Evolutionary conservation across 1,139 yeast species (phyloP), one percentile per base, ranked within the genome.

Genomic region (Kurtzmaniella quercitrusa): DNA sequence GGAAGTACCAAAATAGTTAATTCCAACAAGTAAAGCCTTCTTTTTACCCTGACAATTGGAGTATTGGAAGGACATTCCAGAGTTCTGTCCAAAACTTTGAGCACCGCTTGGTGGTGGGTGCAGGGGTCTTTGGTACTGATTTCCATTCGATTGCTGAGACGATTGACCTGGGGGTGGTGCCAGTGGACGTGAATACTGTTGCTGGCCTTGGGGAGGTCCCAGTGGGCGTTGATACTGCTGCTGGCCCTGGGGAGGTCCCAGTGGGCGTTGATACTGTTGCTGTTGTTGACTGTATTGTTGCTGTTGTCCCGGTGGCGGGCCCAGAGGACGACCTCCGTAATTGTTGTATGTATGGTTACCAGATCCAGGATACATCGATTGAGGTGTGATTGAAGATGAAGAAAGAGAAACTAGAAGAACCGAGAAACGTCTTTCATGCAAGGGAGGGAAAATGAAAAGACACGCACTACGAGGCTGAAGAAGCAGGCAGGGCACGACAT

Each of bases 1-100:
- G 41, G 65, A 67, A n/a, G 85, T 64, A 10, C 95, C 95, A 54
- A 82, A 73, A 64, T 91, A 91, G 66, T 91, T 91, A 65, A 89
- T 85, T 9, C 98, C 98, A 44, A 91, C 75, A 46, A 90, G 64
- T 47, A 91, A 65, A 1, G 97, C 98, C 68, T 90, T 91, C 52
- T 84, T 80, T 41, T 70, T 69, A 16, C 95, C 95, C 1, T 77
- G 65, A 70, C 93, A 85, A 61, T 80, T 79, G 34, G 95, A 87
- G 66, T 85, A 86, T 60, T 82, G 85, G 62, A 67, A 85, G 41
- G 69, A 66, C 56, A 59, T 61, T 21, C 59, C 60, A 17, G 60
- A 52, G 43, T 65, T 59, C 42, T 59, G 62, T 4, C 64, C 61
- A 45, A 68, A 66, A 25, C 58, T 56, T 50, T 68, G 74, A 2